These are phyloP conservation scores for Artemisia annua DNA, from an alignment of 129 eudicot species.

Conservation along the genomic window DNA sequence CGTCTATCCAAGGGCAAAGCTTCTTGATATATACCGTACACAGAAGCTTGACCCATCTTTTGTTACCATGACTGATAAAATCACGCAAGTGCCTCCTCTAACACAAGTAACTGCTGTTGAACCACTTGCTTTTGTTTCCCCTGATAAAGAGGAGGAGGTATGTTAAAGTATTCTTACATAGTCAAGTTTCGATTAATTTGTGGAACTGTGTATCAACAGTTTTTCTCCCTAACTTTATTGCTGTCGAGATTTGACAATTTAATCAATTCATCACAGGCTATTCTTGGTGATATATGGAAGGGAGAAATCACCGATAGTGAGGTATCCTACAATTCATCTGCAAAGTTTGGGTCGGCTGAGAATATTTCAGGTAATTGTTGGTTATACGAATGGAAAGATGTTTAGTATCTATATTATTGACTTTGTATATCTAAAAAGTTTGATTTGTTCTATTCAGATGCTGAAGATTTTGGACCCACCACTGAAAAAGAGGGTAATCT, in stretches of 20 bases:
- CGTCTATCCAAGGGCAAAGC: constrained; percentile 81
- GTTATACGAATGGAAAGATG: not conserved
- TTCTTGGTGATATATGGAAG: constrained; percentile 67
- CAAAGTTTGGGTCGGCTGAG: constrained; percentile 49
- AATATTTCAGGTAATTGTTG: constrained; percentile 47
- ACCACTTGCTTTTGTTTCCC: constrained; percentile 87
- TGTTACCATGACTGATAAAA: constrained; percentile 41
- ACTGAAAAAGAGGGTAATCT: constrained; percentile 18
- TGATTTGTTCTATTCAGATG: constrained; percentile 30
- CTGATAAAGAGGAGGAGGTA: constrained; percentile 83
- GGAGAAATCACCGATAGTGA: constrained; percentile 74
- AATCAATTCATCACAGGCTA: constrained; percentile 38
- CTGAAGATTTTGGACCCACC: constrained; percentile 13
- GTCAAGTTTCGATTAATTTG: too few relatives aligned
- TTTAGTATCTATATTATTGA: not conserved
- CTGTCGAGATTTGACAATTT: not conserved
- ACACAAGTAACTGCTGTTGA: constrained; percentile 55
- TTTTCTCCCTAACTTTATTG: not conserved
- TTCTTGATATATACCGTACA: constrained; percentile 87
- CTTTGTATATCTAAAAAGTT: not conserved
- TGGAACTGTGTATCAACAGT: not conserved
- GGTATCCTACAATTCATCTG: constrained; percentile 41
- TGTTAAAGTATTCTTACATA: not conserved
- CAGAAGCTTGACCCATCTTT: constrained; percentile 55
- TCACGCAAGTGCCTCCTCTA: constrained; percentile 54